Percentiles rank a stretch among this genome's conserved stretches.
Evolutionary conservation across 768 basidiomycete species (phyloP).

Genomic region (Scleroderma citrinum): DNA sequence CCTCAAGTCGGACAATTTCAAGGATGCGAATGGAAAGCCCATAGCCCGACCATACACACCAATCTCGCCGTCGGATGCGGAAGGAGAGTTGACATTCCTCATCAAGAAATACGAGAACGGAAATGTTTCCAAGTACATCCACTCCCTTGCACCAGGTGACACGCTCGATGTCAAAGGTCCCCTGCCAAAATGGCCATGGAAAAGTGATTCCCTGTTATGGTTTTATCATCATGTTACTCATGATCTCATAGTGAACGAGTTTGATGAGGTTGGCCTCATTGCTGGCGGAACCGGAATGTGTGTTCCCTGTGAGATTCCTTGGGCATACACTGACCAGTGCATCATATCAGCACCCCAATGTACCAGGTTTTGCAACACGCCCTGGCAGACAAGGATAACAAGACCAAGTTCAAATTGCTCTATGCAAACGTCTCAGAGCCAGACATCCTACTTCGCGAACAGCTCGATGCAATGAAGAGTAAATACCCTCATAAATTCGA

Average conservation of each 20-base stretch:
- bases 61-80: conserved; percentile 66
- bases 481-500: conserved; percentile 69
- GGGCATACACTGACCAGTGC: conserved; percentile 1
- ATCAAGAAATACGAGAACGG: conserved; percentile 84
- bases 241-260: conserved; percentile 59
- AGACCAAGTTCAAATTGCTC: conserved; percentile 90
- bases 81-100: conserved; percentile 73
- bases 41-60: conserved; percentile 93
- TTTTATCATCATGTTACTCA: neutral
- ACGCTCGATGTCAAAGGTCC: conserved; percentile 87
- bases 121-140: conserved; percentile 80
- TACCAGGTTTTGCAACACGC: conserved; percentile 80
- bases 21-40: conserved; percentile 78
- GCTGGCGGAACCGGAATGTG: conserved; percentile 94
- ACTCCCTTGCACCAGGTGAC: conserved; percentile 75
- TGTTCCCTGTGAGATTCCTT: conserved; percentile 18
- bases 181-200: conserved; percentile 80
- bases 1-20: conserved; percentile 67
- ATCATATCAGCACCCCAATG: conserved; percentile 58
- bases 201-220: conserved; percentile 40
- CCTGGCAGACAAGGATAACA: conserved; percentile 68
- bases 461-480: conserved; percentile 64
- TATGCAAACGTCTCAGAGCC: conserved; percentile 86
- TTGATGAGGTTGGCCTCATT: conserved; percentile 82
- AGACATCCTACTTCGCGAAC: conserved; percentile 84